Conservation (phyloP, 1,284 basidiomycete species). For the Coriolopsis trogii region DNA sequence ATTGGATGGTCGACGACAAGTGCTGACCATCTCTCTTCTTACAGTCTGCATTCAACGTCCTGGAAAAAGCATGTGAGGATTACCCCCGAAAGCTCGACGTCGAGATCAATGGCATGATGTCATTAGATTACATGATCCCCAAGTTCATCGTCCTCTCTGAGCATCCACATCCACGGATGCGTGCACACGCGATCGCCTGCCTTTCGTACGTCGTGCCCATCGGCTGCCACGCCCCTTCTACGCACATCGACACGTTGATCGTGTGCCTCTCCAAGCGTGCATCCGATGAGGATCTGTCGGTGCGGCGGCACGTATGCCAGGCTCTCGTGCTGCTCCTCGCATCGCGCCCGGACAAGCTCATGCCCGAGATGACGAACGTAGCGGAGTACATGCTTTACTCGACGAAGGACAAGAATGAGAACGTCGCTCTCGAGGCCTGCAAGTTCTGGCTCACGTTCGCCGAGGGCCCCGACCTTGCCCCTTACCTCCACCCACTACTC, state of each 20-base stretch:
- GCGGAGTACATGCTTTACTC: conserved; percentile 99
- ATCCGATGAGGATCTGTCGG: conserved; percentile 89
- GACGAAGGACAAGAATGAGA: conserved; percentile 95
- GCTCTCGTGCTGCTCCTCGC: conserved; percentile 93
- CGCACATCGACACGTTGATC: conserved; percentile 93
- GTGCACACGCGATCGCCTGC: conserved; percentile 91
- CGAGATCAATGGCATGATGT: conserved; percentile 84
- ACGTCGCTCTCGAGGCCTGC: conserved; percentile 94
- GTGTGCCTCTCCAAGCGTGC: conserved; percentile 93
- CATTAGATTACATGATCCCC: conserved; percentile 93
- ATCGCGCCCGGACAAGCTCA: conserved; percentile 92
- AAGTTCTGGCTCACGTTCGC: conserved; percentile 99
- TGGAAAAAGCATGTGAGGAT: conserved; percentile 97
- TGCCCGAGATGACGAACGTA: conserved; percentile 94
- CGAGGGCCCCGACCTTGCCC: conserved; percentile 87
- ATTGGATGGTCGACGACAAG: not conserved
- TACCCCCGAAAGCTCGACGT: conserved; percentile 95
- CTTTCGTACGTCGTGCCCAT: conserved; percentile 93
- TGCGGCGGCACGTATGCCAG: conserved; percentile 95
- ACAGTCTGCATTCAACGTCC: conserved; percentile 92
- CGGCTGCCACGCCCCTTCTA: conserved; percentile 80
- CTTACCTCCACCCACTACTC: conserved; percentile 85
- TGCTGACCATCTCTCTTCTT: not conserved
- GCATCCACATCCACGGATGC: conserved; percentile 86
- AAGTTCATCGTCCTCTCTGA: conserved; percentile 90